These are phyloP conservation scores for Curvularia sp. DNA, from an alignment of 2,329 filamentous ascomycete species.

Conservation along the genomic window DNA sequence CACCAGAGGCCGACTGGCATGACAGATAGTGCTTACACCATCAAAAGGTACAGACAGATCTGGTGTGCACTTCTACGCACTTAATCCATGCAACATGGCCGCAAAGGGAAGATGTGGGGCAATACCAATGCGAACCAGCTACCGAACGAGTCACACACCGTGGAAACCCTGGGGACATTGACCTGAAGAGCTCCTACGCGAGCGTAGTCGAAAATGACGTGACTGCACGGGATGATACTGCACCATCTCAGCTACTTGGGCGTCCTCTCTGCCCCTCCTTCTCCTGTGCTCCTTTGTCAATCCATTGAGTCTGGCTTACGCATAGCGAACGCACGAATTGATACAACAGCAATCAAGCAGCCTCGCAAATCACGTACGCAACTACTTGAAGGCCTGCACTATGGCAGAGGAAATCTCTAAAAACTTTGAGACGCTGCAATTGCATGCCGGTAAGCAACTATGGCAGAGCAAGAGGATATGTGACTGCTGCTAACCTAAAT, in stretches of 20 bases:
- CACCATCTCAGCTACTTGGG: neutral
- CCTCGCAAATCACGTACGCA: neutral
- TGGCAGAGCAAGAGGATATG: neutral
- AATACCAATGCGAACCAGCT: neutral
- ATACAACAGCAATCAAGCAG: neutral
- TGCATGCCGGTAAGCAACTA: constrained; percentile 55
- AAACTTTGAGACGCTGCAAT: constrained; percentile 60
- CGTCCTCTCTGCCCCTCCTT: constrained; percentile 5
- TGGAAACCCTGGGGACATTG: neutral
- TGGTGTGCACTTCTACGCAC: neutral
- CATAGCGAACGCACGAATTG: neutral
- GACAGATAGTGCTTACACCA: constrained; percentile 1
- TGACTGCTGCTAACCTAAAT: constrained; percentile 4
- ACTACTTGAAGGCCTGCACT: neutral
- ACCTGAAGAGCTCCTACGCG: neutral
- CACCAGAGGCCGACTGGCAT: neutral
- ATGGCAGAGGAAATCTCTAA: constrained; percentile 53
- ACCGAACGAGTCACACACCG: neutral
- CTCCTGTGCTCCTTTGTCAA: neutral
- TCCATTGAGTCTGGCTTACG: neutral
- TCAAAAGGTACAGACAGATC: neutral
- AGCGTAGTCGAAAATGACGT: constrained; percentile 13
- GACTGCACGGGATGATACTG: constrained; percentile 6
- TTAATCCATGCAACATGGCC: neutral
- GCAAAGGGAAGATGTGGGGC: neutral